Evolutionary conservation across 78 protist genomes (phyloP), one percentile per base, ranked within the genome.

Genomic region (Dictyostelium intermedium): DNA sequence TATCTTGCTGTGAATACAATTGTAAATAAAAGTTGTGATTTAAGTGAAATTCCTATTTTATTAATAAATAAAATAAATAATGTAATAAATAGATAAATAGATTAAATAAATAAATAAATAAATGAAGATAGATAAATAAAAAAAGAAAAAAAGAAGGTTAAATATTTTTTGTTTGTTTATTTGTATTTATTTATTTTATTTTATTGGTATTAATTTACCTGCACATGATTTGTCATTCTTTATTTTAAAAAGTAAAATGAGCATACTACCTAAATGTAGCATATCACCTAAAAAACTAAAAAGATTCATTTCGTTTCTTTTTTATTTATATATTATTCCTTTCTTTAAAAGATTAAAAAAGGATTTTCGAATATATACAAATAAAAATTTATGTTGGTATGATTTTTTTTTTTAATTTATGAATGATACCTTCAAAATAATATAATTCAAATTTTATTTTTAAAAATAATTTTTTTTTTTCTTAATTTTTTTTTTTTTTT

Each of bases 1-100:
- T 98, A 98, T 50, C 99, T 92, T 11, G 97, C 11, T 53, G 89
- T 70, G 83, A 96, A 98, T 27, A 97, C 98, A 7, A 92, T 23
- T 37, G 95, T 60, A 77, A 97, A 98, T 47, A 98, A 77, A n/a
- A 91, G 20, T 85, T 98, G 99, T 8, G 95, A 87, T 82, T 96
- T 92, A 43, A 98, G 82, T 39, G 99, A 98, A 66, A 98, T 35
- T 39, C 99, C 99, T 97, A 53, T n/a, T 25, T 18, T n/a, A 8
- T 39, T 39, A 39, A 39, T 39, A 32, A n/a, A 25, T 47, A 0
- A 63, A 10, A 23, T 8, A 14, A 39, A 70, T 8, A 76, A n/a
- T 27, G 2, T 0, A 60, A 56, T 5, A 72, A 16, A 25, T 5
- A 30, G 6, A 34, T 11, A 27, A 70, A 27, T 1, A 70, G 34